Conservation (phyloP, 306 rosid species). For the Prinsepia uniflora region DNA sequence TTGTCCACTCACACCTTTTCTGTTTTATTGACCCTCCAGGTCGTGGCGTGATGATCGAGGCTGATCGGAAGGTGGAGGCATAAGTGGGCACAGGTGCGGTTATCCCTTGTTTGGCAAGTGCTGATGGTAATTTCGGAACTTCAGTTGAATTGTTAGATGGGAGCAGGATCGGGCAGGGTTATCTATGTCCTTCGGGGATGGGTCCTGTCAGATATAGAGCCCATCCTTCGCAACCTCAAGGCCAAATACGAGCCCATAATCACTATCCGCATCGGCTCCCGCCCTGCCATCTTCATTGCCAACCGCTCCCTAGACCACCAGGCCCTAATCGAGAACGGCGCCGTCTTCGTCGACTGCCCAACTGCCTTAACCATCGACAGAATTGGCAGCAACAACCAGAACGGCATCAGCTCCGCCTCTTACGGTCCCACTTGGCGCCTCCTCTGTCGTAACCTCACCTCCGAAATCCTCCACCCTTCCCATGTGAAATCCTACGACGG, state of each 20-base stretch:
- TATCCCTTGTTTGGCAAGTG: no score
- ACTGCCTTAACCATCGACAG: not conserved
- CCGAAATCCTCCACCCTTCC: no score
- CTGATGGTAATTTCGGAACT: no score
- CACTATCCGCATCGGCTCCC: conserved; percentile 25
- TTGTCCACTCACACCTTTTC: no score
- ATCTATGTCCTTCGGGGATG: no score
- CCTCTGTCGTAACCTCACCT: conserved; percentile 35
- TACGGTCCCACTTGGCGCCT: conserved; percentile 32
- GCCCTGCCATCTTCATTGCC: conserved; percentile 18
- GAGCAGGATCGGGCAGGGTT: no score
- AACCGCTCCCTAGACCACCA: conserved; percentile 25
- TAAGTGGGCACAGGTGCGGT: no score
- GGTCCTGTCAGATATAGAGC: conserved; percentile 7
- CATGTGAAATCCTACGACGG: no score
- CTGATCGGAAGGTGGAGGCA: no score
- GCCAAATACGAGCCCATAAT: conserved; percentile 24
- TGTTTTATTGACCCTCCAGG: no score
- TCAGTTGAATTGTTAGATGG: no score
- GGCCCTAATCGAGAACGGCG: conserved; percentile 27
- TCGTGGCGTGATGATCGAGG: no score
- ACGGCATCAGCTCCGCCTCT: conserved; percentile 21
- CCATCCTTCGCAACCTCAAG: conserved; percentile 21
- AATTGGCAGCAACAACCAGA: conserved; percentile 7
- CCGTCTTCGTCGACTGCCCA: conserved; percentile 33